Evolutionary conservation across 352 stramenopile genomes (phyloP), one percentile per base, ranked within the genome.

Genomic region (Phytophthora sansomeana): DNA sequence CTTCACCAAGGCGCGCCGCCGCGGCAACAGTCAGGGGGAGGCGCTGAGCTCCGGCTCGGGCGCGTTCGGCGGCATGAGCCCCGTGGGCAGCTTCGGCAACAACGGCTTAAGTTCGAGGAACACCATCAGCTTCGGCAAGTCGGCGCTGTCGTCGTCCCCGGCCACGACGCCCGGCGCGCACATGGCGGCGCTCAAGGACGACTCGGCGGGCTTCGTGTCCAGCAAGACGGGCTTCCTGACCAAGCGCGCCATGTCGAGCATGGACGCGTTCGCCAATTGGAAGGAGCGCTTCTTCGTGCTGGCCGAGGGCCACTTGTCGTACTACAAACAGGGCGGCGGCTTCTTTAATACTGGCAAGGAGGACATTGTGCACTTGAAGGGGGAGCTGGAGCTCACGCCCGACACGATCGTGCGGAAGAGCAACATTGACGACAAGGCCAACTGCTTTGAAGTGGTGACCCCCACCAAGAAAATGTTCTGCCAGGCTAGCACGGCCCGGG

Each of bases 271-370:
- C 48, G 87, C 87, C 21, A 96, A 96, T 68, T 96, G 87, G 87
- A 92, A 93, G 56, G 85, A 94, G 68, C 85, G 87, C 4, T 96
- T 96, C 73, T 96, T 96, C 51, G 87, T 96, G 54, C 65, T 96
- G 9, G 84, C 87, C 0, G 86, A 96, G 46, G 85, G 85, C 47
- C 84, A 94, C 52, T 69, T 96, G 71, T 92, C 80, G 41, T 96
- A 96, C 69, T 96, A 96, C 67, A 96, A 96, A 50, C 85, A 94
- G 28, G 85, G 85, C 29, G 85, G 87, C 30, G 87, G 87, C 39
- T 93, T 95, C 55, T 96, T 96, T 64, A 92, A 91, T 57, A 90
- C 80, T 29, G 83, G 80, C 0, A 96, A 96, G 52, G 87, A 96
- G 46, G 87, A 95, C 56, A 92, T 96, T 52, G 87, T 90, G 16